Conservation (phyloP, 805 yeast species). For the Starmerella tilneyi region DNA sequence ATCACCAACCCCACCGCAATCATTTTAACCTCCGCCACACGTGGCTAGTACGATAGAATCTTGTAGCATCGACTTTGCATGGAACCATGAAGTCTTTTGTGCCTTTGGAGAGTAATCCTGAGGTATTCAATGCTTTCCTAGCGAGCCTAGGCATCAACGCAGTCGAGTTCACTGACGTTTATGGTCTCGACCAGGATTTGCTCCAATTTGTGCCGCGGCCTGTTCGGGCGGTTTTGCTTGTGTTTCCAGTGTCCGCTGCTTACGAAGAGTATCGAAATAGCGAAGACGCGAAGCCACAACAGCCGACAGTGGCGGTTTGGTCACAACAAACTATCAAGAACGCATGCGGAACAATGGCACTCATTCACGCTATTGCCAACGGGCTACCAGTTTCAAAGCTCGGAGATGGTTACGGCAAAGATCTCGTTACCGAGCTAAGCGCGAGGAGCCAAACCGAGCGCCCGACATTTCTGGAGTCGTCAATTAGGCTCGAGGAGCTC, state of each 20-base stretch:
- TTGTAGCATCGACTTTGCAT: background rate
- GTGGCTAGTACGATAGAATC: background rate
- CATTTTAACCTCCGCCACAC: background rate
- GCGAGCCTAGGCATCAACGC: slow-evolving; percentile 56
- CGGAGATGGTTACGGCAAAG: slow-evolving; percentile 25
- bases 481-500: slow-evolving; percentile 33
- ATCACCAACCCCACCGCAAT: too few species aligned
- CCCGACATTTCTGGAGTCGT: slow-evolving; percentile 38
- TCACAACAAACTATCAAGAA: slow-evolving; percentile 72
- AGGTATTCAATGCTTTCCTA: slow-evolving; percentile 62
- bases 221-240: slow-evolving; percentile 56
- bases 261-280: slow-evolving; percentile 45
- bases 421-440: slow-evolving; percentile 27
- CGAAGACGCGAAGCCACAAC: slow-evolving; percentile 33
- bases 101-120: slow-evolving; percentile 88
- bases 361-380: slow-evolving; percentile 52
- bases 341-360: slow-evolving; percentile 88
- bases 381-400: slow-evolving; percentile 28
- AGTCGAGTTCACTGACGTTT: slow-evolving; percentile 65
- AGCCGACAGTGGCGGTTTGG: slow-evolving; percentile 47
- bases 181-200: slow-evolving; percentile 77
- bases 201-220: slow-evolving; percentile 77
- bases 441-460: slow-evolving; percentile 31
- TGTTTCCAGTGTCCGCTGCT: slow-evolving; percentile 64
- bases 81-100: slow-evolving; percentile 11